These are phyloP conservation scores for Sporothrix curviconia DNA, from an alignment of 2,329 filamentous ascomycete species.

Conservation along the genomic window DNA sequence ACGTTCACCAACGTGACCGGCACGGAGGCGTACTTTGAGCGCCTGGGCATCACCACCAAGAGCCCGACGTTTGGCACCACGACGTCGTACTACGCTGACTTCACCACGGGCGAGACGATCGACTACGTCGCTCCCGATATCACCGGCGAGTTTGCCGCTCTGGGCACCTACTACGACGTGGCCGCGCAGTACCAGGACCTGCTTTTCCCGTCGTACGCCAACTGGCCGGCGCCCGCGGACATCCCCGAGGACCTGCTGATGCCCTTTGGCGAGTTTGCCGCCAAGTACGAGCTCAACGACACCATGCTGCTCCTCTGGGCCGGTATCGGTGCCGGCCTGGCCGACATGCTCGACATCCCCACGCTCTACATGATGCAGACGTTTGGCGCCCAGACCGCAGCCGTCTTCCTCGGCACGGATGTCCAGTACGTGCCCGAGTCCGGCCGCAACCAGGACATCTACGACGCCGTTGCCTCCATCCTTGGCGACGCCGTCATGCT, in stretches of 20 bases:
- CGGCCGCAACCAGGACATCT: constrained; percentile 34
- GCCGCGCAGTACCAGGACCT: constrained; percentile 27
- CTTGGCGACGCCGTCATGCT: constrained; percentile 33
- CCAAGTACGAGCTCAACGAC: constrained; percentile 36
- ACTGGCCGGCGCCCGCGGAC: constrained; percentile 36
- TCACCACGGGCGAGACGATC: constrained; percentile 29
- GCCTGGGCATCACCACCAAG: constrained; percentile 33
- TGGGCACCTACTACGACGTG: constrained; percentile 20
- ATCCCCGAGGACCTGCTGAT: constrained; percentile 42
- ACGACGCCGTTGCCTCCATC: constrained; percentile 30
- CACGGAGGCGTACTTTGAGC: constrained; percentile 37
- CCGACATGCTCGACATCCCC: constrained; percentile 36
- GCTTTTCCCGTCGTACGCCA: constrained; percentile 30
- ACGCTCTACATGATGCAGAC: constrained; percentile 41
- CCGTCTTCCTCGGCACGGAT: constrained; percentile 26
- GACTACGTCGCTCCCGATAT: constrained; percentile 22
- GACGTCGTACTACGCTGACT: constrained; percentile 30
- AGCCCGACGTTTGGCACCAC: constrained; percentile 20
- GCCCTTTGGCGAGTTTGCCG: constrained; percentile 41
- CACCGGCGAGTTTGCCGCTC: constrained; percentile 7
- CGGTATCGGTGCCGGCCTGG: constrained; percentile 36
- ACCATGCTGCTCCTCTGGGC: constrained; percentile 30
- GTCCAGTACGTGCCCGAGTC: constrained; percentile 29
- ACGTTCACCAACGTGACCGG: constrained; percentile 33
- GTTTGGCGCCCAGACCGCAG: constrained; percentile 31